These are phyloP conservation scores for Geosmithia flava DNA, from an alignment of 2,329 filamentous ascomycete genomes.

Conservation along the genomic window DNA sequence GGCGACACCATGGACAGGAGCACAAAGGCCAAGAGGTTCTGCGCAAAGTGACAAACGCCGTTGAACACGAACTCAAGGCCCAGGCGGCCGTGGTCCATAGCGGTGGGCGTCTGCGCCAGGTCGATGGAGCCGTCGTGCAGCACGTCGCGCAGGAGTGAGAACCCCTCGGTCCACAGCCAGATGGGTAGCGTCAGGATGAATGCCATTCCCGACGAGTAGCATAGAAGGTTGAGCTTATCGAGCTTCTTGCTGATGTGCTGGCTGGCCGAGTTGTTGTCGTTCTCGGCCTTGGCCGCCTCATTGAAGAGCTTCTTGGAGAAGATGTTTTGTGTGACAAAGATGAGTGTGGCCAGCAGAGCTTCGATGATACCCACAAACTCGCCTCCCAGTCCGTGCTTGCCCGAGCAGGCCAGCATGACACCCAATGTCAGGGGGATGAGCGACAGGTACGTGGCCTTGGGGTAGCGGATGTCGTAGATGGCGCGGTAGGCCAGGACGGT, in stretches of 20 bases:
- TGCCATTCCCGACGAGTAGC: constrained; percentile 90
- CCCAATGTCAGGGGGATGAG: constrained; percentile 83
- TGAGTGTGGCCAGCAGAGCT: constrained; percentile 77
- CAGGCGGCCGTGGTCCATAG: constrained; percentile 63
- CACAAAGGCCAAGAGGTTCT: constrained; percentile 91
- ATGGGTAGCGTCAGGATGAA: constrained; percentile 81
- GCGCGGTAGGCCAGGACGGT: constrained; percentile 89
- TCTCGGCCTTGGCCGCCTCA: constrained; percentile 75
- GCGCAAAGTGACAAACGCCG: constrained; percentile 88
- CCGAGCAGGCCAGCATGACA: constrained; percentile 93
- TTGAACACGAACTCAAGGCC: constrained; percentile 91
- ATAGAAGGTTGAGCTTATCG: constrained; percentile 92
- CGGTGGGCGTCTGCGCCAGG: constrained; percentile 44
- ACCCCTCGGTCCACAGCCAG: constrained; percentile 87
- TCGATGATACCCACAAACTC: constrained; percentile 85
- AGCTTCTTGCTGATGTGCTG: constrained; percentile 47
- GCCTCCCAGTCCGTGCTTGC: constrained; percentile 53
- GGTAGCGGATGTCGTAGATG: constrained; percentile 81
- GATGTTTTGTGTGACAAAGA: constrained; percentile 97
- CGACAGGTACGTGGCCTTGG: constrained; percentile 74
- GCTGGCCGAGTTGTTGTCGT: constrained; percentile 48
- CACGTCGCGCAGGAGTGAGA: constrained; percentile 65
- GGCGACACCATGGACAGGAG: constrained; percentile 88
- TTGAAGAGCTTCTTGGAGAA: constrained; percentile 98
- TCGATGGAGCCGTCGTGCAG: constrained; percentile 69